Percentiles rank a stretch among this genome's conserved stretches.
These are phyloP conservation scores for Meyerozyma sp. DNA, from an alignment of 1,139 yeast species.

Conservation along the genomic window DNA sequence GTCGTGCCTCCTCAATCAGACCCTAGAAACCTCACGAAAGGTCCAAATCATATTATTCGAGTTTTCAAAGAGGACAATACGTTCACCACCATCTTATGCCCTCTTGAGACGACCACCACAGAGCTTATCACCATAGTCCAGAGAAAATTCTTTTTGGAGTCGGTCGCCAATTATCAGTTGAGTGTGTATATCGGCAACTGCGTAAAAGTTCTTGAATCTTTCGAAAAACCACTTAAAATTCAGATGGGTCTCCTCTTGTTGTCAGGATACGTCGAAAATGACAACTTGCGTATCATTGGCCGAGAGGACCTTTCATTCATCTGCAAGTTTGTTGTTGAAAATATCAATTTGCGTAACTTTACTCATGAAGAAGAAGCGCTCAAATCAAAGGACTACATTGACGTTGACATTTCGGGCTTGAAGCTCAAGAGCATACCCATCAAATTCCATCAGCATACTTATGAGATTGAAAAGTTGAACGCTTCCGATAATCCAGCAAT, in stretches of 20 bases:
- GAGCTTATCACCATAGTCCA: slow-evolving; percentile 67
- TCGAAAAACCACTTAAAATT: slow-evolving; percentile 73
- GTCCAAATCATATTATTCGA: slow-evolving; percentile 52
- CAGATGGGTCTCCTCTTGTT: slow-evolving; percentile 69
- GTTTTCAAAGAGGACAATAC: slow-evolving; percentile 78
- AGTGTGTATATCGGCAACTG: slow-evolving; percentile 77
- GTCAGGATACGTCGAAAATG: slow-evolving; percentile 77
- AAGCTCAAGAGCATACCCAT: slow-evolving; percentile 83
- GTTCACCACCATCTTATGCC: slow-evolving; percentile 72
- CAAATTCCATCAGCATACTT: slow-evolving; percentile 72
- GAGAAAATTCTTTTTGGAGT: slow-evolving; percentile 70
- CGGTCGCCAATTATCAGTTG: slow-evolving; percentile 68
- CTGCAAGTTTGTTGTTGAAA: slow-evolving; percentile 78
- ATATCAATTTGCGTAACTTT: slow-evolving; percentile 62
- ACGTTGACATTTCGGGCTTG: slow-evolving; percentile 70
- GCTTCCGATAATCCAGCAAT: slow-evolving; percentile 87
- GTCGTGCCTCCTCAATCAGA: slow-evolving; percentile 16
- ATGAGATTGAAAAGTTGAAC: slow-evolving; percentile 76
- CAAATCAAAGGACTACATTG: slow-evolving; percentile 61
- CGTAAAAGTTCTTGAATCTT: slow-evolving; percentile 65
- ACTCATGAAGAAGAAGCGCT: slow-evolving; percentile 63
- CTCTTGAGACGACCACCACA: slow-evolving; percentile 70
- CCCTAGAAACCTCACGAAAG: slow-evolving; percentile 15
- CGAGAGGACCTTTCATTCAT: slow-evolving; percentile 83
- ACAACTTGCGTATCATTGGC: slow-evolving; percentile 73